A percentile compares a stretch with the other conserved stretches of the same genome.
Conservation (phyloP, 176 grass and related monocot species). For the Eleusine indica region DNA sequence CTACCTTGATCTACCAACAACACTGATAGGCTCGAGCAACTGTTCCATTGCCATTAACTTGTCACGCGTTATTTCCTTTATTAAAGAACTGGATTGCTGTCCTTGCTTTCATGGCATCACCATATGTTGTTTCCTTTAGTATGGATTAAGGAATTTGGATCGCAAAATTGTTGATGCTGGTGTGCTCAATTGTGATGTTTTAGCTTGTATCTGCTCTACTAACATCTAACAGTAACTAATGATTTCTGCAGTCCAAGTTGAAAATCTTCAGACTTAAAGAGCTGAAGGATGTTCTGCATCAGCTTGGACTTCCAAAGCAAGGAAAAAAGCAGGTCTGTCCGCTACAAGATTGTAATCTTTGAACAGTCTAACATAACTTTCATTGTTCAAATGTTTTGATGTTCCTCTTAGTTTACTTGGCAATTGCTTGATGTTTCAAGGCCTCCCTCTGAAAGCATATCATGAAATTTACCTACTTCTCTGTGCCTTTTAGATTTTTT, state of each 20-base stretch:
- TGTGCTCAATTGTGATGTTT: background rate
- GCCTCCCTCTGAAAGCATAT: background rate
- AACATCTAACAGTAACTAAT: conserved; percentile 1
- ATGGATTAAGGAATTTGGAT: background rate
- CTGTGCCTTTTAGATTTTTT: conserved; percentile 15
- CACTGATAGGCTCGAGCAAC: background rate
- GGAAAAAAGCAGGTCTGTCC: conserved; percentile 87
- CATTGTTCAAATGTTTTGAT: background rate
- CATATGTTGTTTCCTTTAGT: no score
- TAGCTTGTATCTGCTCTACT: background rate
- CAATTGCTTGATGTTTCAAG: background rate
- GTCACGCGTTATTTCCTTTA: background rate
- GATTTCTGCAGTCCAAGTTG: conserved; percentile 58
- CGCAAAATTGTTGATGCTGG: background rate
- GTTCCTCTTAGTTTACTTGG: background rate
- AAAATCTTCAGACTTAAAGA: conserved; percentile 77
- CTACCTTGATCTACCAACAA: background rate
- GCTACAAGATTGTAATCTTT: background rate
- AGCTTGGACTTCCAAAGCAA: conserved; percentile 71
- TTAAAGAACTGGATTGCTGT: background rate
- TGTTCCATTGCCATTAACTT: background rate
- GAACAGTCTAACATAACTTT: no score
- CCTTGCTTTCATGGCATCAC: background rate
- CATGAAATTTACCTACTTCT: conserved; percentile 5
- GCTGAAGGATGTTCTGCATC: conserved; percentile 79